Base-by-base conservation (phyloP, 2,329 filamentous ascomycete species). In the Apiospora aurea region DNA sequence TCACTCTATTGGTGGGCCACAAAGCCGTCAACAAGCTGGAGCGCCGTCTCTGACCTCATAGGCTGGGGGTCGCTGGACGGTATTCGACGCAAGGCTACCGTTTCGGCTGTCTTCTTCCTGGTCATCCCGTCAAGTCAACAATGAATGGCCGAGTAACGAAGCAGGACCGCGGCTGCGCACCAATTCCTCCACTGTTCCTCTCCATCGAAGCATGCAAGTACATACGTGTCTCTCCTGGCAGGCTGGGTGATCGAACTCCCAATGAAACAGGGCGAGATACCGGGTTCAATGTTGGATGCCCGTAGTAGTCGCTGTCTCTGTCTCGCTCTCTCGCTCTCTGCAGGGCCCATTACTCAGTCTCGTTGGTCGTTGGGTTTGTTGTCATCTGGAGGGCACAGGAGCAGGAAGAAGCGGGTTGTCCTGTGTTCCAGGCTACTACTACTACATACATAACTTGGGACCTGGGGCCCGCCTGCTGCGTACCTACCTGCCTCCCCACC, bases 141-240 rank as follows among this genome's bases (percentile, higher is more conserved):
- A 64, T 41, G 57, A 64, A 64, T 64, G 57, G 57, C 57, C 57
- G 57, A 64, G 57, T 64, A 64, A 64, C 57, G 57, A 64, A 64
- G 21, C 57, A n/a, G 57, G 21, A 41, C 34, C 57, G 57, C 34
- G 34, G 34, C 34, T 41, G 21, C 57, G n/a, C 34, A n/a, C 34
- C 57, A 64, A 11, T 11, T 64, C 57, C 57, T 41, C 57, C 57
- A 64, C 29, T 64, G 18, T 41, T 64, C 7, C 57, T 41, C 57
- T 18, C 57, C 57, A 64, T 64, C 13, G 57, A 41, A 21, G n/a
- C 18, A 34, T 34, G 26, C 26, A 29, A 18, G 26, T 61, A 38
- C 53, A 29, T 64, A 64, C 34, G 57, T 64, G 57, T 41, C 57
- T 41, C 29, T 64, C 57, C 18, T 13, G 34, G 8, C 26, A 29